Evolutionary conservation across 2,329 filamentous ascomycete genomes (phyloP), one percentile per base, ranked within the genome.

Genomic region (Fusarium ambrosium): DNA sequence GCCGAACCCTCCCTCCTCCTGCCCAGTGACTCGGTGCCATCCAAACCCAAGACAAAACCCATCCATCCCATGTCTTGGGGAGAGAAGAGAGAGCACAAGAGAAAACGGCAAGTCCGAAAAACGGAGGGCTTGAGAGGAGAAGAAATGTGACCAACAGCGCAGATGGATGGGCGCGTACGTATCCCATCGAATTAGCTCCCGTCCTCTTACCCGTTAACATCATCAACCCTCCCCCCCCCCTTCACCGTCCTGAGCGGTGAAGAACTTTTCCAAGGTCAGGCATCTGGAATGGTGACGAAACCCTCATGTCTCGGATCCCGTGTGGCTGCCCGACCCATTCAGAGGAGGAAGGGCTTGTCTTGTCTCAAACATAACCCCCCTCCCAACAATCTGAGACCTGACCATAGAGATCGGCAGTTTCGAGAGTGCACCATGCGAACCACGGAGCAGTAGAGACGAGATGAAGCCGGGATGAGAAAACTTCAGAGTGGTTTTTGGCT

Each of bases 211-310:
- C 24, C 45, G 45, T 51, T 9, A 51, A n/a, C 45, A 51, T 29
- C 27, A 14, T 32, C 48, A 32, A 13, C 4, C 24, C 16, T 8
- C 48, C 48, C 18, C 4, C 24, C 16, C 14, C 48, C 48, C 18
- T 6, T 10, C 48, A 39, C 32, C 34, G 24, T 59, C 62, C 20
- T 59, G 27, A 27, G 62, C 65, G 65, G 68, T 72, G 29, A 39
- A 36, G 6, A 59, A 37, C 16, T 24, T 32, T 34, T 34, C 11
- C 20, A 37, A 29, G 60, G 41, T 32, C 32, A 48, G 48, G 60
- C 48, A 55, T 53, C 29, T 41, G 61, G 72, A 74, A 72, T 69
- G 71, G 20, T 11, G n/a, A 65, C 69, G 68, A 74, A 65, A 74
- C 68, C 39, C 34, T 61, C 65, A 32, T 74, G 65, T 74, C 64